Base-by-base conservation (phyloP, 495 filamentous ascomycete species). In the Penicillium salamii region DNA sequence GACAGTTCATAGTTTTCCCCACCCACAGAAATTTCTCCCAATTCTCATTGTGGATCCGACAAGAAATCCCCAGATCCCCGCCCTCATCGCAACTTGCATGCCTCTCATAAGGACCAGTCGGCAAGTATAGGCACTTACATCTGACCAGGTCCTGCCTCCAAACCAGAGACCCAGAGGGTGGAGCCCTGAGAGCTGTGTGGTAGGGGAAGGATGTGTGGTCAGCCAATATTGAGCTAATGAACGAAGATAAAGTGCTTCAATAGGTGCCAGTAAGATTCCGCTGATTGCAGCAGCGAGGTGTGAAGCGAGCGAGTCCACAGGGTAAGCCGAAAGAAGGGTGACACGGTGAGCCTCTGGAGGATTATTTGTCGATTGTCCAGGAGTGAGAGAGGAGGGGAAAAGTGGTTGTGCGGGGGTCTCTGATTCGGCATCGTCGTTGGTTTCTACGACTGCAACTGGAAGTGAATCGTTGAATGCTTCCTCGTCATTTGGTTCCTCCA, bases 291-390 rank as follows among this genome's bases (percentile, higher is more conserved):
- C 63, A 7, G 77, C 65, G 14, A 78, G 63, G 35, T 74, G 70
- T 1, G 68, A 70, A 15, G 74, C 68, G 15, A 79, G 56, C 4
- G 69, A 72, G 50, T 75, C 69, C 5, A 74, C 67, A 3, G 71
- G 68, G 37, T 75, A 66, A 4, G 70, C 64, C n/a, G 75, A 76
- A n/a, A 80, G 74, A 3, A 75, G 66, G 1, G 77, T 80, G 3
- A 79, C 66, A 42, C 77, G 67, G 49, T 78, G 68, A 14, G 63
- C 46, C 7, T 46, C 47, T 26, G 57, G 36, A 23, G 42, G 36
- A 8, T 44, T 32, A 31, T 31, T 45, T n/a, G 37, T 46, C 2
- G 39, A 15, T 26, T 37, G 54, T 40, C 52, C 44, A 34, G 57
- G 8, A 33, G 45, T 52, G 46, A 28, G 61, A 60, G 49, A 57